Conservation (phyloP, 768 basidiomycete species). For the Mycena belliarum region DNA sequence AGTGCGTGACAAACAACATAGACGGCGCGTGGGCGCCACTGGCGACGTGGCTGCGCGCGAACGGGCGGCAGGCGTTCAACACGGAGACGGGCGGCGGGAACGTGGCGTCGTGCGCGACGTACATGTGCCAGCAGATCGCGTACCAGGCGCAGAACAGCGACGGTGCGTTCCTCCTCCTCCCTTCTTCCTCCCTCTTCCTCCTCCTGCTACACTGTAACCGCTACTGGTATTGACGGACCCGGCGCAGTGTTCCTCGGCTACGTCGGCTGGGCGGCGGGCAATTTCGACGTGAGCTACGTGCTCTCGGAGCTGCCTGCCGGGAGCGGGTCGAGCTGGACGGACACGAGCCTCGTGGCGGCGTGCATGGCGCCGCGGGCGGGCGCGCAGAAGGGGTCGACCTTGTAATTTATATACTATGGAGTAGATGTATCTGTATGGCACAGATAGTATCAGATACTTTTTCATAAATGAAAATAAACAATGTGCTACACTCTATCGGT, state of each 20-base stretch:
- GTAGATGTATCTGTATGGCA: too few relatives aligned
- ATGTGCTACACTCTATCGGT: too few relatives aligned
- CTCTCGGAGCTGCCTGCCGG: constrained; percentile 34
- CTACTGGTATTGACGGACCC: too few relatives aligned
- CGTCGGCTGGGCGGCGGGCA: constrained; percentile 58
- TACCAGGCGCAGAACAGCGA: constrained; percentile 51
- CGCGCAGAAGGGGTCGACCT: constrained; percentile 16
- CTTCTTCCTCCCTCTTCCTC: too few relatives aligned
- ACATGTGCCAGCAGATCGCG: constrained; percentile 45
- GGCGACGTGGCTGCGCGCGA: constrained; percentile 46
- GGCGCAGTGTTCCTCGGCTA: constrained; percentile 54
- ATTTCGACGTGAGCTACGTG: constrained; percentile 44
- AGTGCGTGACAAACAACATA: constrained; percentile 59
- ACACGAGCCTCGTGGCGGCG: constrained; percentile 37
- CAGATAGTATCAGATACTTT: too few relatives aligned
- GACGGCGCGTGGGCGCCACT: constrained; percentile 46
- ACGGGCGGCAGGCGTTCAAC: constrained; percentile 55
- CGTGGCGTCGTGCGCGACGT: constrained; percentile 45
- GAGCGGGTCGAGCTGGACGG: constrained; percentile 37
- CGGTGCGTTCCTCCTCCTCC: too few relatives aligned
- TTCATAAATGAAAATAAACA: too few relatives aligned
- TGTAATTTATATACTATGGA: neutral
- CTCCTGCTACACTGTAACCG: too few relatives aligned
- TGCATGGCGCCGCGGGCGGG: constrained; percentile 32
- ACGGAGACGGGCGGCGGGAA: constrained; percentile 65